These are phyloP conservation scores for Paecilomyces formosus DNA, from an alignment of 2,329 filamentous ascomycete genomes.

Conservation along the genomic window DNA sequence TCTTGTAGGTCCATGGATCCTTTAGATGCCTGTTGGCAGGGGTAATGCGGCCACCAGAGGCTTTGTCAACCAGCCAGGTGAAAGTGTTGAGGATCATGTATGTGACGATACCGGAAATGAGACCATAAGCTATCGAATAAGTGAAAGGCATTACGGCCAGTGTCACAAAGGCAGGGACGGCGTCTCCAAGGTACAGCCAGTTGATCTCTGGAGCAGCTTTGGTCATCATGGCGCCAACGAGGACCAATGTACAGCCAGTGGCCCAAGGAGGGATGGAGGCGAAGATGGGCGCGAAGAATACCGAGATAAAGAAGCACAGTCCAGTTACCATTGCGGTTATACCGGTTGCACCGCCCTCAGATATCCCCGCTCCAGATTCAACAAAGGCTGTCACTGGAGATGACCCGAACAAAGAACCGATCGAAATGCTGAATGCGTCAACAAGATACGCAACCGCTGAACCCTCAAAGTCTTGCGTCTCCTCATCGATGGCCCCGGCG, in stretches of 20 bases:
- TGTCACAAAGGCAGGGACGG: slow-evolving; percentile 75
- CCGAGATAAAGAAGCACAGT: slow-evolving; percentile 74
- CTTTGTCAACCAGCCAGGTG: slow-evolving; percentile 61
- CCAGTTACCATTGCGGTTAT: slow-evolving; percentile 74
- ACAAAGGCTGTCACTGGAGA: slow-evolving; percentile 82
- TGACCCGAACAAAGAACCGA: slow-evolving; percentile 68
- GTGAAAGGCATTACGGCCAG: slow-evolving; percentile 84
- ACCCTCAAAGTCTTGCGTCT: slow-evolving; percentile 80
- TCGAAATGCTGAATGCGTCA: slow-evolving; percentile 71
- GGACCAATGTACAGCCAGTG: slow-evolving; percentile 77
- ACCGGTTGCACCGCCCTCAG: slow-evolving; percentile 77
- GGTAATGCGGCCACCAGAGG: slow-evolving; percentile 60
- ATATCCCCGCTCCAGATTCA: slow-evolving; percentile 83
- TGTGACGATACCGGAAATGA: slow-evolving; percentile 71
- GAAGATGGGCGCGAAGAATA: slow-evolving; percentile 88
- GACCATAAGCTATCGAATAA: slow-evolving; percentile 78
- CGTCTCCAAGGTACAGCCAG: slow-evolving; percentile 79
- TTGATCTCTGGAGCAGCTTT: slow-evolving; percentile 74
- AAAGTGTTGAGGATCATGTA: slow-evolving; percentile 69
- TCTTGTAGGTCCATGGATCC: slow-evolving; percentile 72
- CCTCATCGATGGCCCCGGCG: slow-evolving; percentile 69
- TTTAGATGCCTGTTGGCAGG: slow-evolving; percentile 69
- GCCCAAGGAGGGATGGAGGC: slow-evolving; percentile 85
- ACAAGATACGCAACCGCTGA: slow-evolving; percentile 78
- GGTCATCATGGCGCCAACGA: slow-evolving; percentile 85